Evolutionary conservation across 148 eudicot genomes (phyloP).

Genomic region (Rhododendron henanense): DNA sequence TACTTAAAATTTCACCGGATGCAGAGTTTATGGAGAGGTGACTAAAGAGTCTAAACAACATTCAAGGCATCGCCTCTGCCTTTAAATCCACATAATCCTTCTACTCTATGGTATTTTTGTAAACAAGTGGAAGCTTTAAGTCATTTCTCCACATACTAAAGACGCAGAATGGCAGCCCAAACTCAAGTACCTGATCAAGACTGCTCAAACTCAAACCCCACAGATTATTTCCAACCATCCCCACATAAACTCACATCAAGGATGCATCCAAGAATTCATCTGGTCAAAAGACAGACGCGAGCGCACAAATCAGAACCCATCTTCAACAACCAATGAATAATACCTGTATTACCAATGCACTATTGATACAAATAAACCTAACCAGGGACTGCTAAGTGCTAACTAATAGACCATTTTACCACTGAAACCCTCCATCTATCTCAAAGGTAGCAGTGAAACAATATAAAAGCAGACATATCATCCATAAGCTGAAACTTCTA

Average conservation of each 20-base stretch:
- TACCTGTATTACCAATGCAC: not conserved
- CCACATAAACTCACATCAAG: not conserved
- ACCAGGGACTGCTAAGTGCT: not conserved
- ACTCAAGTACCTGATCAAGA: not conserved
- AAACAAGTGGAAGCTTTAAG: not conserved
- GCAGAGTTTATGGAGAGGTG: not conserved
- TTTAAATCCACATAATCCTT: not conserved
- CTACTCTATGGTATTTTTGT: not conserved
- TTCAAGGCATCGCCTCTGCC: not conserved
- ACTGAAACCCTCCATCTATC: not conserved
- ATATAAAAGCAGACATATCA: not conserved
- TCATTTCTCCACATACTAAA: not conserved
- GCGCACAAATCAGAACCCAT: not conserved
- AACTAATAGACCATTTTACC: not conserved
- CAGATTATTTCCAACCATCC: not conserved
- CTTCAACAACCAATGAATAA: not conserved
- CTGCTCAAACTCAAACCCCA: not conserved
- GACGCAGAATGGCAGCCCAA: not conserved
- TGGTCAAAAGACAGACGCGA: not conserved
- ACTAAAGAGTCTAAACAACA: not conserved
- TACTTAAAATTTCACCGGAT: not conserved
- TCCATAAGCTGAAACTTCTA: not conserved
- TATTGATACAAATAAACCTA: not conserved
- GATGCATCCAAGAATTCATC: not conserved
- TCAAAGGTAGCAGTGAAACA: not conserved